Evolutionary conservation across 1,284 basidiomycete genomes (phyloP).

Genomic region (Ceratobasidium sp.): DNA sequence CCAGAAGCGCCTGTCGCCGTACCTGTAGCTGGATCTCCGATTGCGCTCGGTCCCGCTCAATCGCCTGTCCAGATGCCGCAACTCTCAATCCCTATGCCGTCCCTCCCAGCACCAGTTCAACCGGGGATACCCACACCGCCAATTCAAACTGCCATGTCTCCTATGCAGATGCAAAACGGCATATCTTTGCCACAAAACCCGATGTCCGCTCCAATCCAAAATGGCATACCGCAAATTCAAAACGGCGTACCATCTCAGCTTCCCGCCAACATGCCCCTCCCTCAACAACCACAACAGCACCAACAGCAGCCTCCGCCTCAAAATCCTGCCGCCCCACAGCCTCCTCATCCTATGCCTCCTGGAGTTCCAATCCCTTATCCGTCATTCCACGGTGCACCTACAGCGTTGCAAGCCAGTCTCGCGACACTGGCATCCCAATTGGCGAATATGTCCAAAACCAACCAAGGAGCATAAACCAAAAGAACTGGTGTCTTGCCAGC

Average conservation of each 20-base stretch:
- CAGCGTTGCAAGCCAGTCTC: constrained; percentile 28
- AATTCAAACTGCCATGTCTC: neutral
- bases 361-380: constrained; percentile 10
- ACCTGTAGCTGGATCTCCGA: neutral
- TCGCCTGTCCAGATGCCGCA: neutral
- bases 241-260: neutral
- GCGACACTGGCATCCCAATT: constrained; percentile 21
- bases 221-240: neutral
- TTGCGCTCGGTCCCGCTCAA: neutral
- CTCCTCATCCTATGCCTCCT: constrained; percentile 1
- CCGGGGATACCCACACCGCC: neutral
- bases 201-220: neutral
- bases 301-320: neutral
- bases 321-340: neutral
- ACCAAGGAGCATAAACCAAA: neutral
- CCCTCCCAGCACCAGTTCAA: neutral
- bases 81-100: neutral
- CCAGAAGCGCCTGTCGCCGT: neutral
- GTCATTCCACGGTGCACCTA: constrained; percentile 5
- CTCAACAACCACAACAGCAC: neutral
- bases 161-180: neutral
- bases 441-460: constrained; percentile 30
- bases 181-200: neutral
- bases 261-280: too few relatives aligned
- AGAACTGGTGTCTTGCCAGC: neutral